Conservation (phyloP, 306 rosid species). For the Betula pendula region DNA sequence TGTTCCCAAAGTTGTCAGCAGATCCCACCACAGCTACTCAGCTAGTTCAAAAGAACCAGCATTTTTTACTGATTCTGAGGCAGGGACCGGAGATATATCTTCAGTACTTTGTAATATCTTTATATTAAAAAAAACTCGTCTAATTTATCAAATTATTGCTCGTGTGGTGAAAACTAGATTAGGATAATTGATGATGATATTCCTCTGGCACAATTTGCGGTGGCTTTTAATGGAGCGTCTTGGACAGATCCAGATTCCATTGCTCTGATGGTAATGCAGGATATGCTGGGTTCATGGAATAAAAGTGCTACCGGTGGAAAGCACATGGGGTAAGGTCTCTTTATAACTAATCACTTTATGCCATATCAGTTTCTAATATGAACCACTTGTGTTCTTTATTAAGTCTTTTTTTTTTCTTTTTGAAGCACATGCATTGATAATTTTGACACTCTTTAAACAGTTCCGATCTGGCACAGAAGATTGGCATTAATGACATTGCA, state of each 20-base stretch:
- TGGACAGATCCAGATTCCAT: conserved; percentile 98
- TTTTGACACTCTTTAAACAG: conserved; percentile 39
- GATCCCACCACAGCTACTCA: conserved; percentile 79
- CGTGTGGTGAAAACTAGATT: conserved; percentile 51
- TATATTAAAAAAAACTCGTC: not conserved
- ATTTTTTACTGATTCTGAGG: conserved; percentile 95
- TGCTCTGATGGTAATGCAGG: conserved; percentile 96
- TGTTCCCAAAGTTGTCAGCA: conserved; percentile 72
- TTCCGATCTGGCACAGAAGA: conserved; percentile 75
- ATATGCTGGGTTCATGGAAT: conserved; percentile 96
- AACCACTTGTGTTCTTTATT: not conserved
- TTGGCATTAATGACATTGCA: conserved; percentile 77
- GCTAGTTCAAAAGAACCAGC: conserved; percentile 75
- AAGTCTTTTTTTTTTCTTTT: not conserved
- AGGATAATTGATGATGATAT: conserved; percentile 86
- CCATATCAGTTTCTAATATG: not conserved
- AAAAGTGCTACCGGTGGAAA: conserved; percentile 88
- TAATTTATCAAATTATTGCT: conserved; percentile 13
- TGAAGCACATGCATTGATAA: conserved; percentile 14
- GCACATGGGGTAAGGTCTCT: conserved; percentile 78
- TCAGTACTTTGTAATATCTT: conserved; percentile 4
- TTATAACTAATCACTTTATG: not conserved
- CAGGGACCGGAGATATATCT: conserved; percentile 27
- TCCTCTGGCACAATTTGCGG: conserved; percentile 87
- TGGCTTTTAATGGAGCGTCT: conserved; percentile 93